Base-by-base conservation (phyloP, 1,139 yeast species). In the Diutina siamensis region DNA sequence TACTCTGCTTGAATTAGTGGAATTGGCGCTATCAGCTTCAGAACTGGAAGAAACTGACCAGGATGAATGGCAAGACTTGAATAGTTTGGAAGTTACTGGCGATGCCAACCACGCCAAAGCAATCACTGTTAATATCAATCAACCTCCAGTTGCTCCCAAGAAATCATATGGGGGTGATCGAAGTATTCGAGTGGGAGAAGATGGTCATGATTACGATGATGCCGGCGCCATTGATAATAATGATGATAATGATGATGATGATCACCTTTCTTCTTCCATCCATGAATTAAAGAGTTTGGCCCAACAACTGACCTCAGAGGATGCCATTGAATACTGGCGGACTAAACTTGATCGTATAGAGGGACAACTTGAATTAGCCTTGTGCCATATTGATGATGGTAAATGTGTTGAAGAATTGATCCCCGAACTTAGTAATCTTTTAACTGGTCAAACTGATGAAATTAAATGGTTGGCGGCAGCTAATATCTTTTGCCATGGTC, bases 101-200 rank as follows among this genome's bases (percentile, higher is more conserved):
- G 35, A 15, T 19, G 10, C 17, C 35, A 33, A 15, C 18, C 4
- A 19, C 15, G 17, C 35, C 35, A 5, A 19, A 33, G 10, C 5
- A 12, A 25, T 25, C 28, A 25, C 28, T 25, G 28, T 5, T 25
- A 10, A 10, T 25, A 5, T 10, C 28, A 25, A 25, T 25, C 9
- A 25, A n/a, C n/a, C n/a, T n/a, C n/a, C n/a, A 9, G 22, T 18
- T 12, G 20, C 13, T 19, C 22, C 15, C 12, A 35, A 2, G 21
- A 35, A 35, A 21, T 20, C 40, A 9, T 35, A 35, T 20, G 40
- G 40, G 9, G 40, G 40, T 20, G 40, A 35, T 21, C 40, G 40
- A n/a, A 35, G 40, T 7, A 35, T 35, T n/a, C 19, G 20, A 8
- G 4, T 38, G 13, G 20, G 15, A 4, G 36, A 17, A 8, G 19